Percentiles rank a stretch among this genome's conserved stretches.
phyloP scores from a whole-genome alignment of 2,329 filamentous ascomycete genomes.

The Coniochaeta pulveracea region DNA sequence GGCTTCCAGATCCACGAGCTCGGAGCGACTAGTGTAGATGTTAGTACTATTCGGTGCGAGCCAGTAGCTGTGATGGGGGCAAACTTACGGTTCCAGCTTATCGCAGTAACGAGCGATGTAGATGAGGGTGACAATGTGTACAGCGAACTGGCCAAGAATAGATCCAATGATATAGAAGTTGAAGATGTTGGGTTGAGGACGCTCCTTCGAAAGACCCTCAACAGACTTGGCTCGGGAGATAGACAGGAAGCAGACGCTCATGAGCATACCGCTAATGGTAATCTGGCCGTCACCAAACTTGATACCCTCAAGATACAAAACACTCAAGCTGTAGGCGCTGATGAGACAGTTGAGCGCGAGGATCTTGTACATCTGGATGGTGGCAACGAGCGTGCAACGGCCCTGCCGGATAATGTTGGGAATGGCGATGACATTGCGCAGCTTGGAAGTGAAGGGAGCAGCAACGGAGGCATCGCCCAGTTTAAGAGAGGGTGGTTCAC shows the following conservation, averaged over 20 bases:
- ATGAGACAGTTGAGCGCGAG: slow-evolving; percentile 95
- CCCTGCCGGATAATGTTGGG: slow-evolving; percentile 98
- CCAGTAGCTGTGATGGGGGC: neutral
- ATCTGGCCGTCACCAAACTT: slow-evolving; percentile 98
- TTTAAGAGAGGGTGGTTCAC: slow-evolving; percentile 91
- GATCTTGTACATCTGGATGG: slow-evolving; percentile 99
- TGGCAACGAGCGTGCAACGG: slow-evolving; percentile 92
- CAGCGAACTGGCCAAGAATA: slow-evolving; percentile 90
- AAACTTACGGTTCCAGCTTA: slow-evolving; percentile 68
- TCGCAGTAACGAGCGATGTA: slow-evolving; percentile 90
- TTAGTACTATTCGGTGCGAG: neutral
- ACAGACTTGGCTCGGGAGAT: slow-evolving; percentile 97
- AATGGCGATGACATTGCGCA: slow-evolving; percentile 92
- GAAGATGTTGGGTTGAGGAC: slow-evolving; percentile 97
- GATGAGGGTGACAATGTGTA: slow-evolving; percentile 88
- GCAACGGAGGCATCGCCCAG: slow-evolving; percentile 94
- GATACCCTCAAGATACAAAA: slow-evolving; percentile 94
- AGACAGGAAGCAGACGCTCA: slow-evolving; percentile 98
- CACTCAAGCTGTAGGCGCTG: slow-evolving; percentile 91
- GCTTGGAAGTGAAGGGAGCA: slow-evolving; percentile 93
- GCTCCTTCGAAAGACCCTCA: slow-evolving; percentile 89
- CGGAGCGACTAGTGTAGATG: slow-evolving; percentile 28
- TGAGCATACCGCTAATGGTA: slow-evolving; percentile 97
- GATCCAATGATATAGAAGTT: slow-evolving; percentile 98
- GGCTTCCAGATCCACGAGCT: slow-evolving; percentile 76